phyloP scores from a whole-genome alignment of 148 eudicot genomes.

The Linanthus parryae region DNA sequence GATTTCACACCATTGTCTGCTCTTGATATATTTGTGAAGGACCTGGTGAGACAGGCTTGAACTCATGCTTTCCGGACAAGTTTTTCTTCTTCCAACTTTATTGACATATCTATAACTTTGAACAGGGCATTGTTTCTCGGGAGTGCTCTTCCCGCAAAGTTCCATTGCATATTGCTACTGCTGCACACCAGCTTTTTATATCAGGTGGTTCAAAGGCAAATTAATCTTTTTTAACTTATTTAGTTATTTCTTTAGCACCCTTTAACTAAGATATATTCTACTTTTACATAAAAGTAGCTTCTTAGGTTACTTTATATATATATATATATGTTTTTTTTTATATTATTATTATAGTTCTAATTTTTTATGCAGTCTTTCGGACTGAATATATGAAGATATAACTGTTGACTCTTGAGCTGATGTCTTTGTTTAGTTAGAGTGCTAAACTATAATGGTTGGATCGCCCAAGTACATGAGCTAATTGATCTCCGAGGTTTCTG shows the following conservation, averaged over 20 bases:
- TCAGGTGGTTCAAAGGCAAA: constrained; percentile 47
- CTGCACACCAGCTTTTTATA: constrained; percentile 86
- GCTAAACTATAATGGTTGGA: too few relatives aligned
- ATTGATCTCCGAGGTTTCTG: too few relatives aligned
- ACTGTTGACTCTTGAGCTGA: too few relatives aligned
- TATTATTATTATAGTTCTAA: too few relatives aligned
- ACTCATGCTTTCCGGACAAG: background rate
- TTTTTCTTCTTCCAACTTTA: background rate
- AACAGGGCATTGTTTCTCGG: constrained; percentile 89
- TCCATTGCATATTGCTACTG: constrained; percentile 83
- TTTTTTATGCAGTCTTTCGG: too few relatives aligned
- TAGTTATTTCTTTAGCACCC: background rate
- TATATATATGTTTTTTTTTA: too few relatives aligned
- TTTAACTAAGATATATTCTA: background rate
- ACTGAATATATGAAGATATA: too few relatives aligned
- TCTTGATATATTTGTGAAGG: constrained; percentile 98
- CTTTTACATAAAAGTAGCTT: background rate
- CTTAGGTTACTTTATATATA: too few relatives aligned
- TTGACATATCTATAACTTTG: constrained; percentile 10
- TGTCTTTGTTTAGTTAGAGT: too few relatives aligned
- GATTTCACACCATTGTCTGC: constrained; percentile 95
- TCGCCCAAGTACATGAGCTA: too few relatives aligned
- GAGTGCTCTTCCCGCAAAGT: constrained; percentile 76
- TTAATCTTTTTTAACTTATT: too few relatives aligned
- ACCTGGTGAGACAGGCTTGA: constrained; percentile 93